Base-by-base conservation (phyloP, 805 yeast species). In the Candida germanica region DNA sequence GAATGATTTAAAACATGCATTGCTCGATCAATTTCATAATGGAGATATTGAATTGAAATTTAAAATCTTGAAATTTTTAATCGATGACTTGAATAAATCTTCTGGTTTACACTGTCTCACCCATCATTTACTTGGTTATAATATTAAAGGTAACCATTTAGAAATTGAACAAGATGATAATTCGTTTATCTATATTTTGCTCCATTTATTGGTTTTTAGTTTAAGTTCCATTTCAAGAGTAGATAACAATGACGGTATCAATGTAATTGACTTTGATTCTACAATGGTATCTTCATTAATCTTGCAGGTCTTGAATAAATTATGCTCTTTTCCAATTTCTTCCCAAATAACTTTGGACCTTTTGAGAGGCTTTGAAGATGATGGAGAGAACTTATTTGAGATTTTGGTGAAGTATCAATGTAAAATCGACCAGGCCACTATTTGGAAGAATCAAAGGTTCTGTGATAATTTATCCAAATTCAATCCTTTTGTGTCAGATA, bases 121-220 rank as follows among this genome's bases (percentile, higher is more conserved):
- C 1, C 97, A 88, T 53, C 80, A 82, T 47, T 55, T 91, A 6
- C 66, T 91, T 1, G 98, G 98, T 0, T 87, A 80, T 56, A 79
- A 76, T 27, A 49, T 60, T 46, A 40, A 59, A 48, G 73, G 64
- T 4, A 61, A 51, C 1, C 75, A 71, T 34, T 60, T 79, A 14
- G 56, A 75, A 0, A 54, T 80, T n/a, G 78, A 79, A 3, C 78
- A 87, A 2, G 73, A 86, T 0, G 64, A 68, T 11, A 80, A 88
- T 2, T 31, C 24, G 18, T 66, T 89, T 29, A 23, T 33, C 20
- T 69, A 64, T 20, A 64, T 80, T 0, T 49, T 88, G 6, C 49
- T 85, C 3, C 54, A 53, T 6, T 57, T 80, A 12, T 54, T 88
- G 29, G 61, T 64, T 23, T 63, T 72, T 1, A 68, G 79, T 10